Conservation (phyloP, 495 filamentous ascomycete genomes). For the Neurospora pannonica region DNA sequence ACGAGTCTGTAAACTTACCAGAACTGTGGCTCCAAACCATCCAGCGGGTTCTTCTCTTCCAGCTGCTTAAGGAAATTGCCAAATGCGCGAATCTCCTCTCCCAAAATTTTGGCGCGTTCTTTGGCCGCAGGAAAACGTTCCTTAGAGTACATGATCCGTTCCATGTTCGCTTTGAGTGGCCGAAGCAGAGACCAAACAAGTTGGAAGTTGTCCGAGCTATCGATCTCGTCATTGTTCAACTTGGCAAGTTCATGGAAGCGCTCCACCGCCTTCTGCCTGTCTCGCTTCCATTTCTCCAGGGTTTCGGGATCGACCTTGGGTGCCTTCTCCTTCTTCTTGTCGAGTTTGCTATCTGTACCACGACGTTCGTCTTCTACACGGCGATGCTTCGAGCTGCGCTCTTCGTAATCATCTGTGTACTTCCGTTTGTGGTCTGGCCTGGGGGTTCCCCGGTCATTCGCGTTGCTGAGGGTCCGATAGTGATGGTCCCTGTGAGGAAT, state of each 20-base stretch:
- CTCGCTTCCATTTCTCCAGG: constrained; percentile 23
- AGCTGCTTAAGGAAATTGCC: constrained; percentile 35
- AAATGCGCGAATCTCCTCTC: constrained; percentile 35
- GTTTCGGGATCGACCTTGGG: constrained; percentile 25
- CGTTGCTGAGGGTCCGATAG: constrained; percentile 37
- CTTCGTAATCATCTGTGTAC: constrained; percentile 27
- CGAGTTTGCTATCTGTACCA: constrained; percentile 15
- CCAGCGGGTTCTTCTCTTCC: constrained; percentile 23
- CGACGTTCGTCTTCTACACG: constrained; percentile 22
- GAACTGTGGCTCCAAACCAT: constrained; percentile 35
- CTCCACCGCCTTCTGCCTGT: constrained; percentile 24
- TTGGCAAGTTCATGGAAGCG: constrained; percentile 24
- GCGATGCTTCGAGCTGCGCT: constrained; percentile 24
- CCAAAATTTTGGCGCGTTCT: constrained; percentile 35
- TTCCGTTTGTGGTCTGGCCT: constrained; percentile 38
- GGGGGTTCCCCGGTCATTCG: constrained; percentile 33
- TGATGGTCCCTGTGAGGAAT: constrained; percentile 35
- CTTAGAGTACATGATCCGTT: constrained; percentile 33
- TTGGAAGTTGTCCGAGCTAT: constrained; percentile 21
- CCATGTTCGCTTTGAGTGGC: constrained; percentile 34
- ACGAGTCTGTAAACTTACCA: constrained; percentile 23
- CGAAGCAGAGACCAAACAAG: constrained; percentile 36
- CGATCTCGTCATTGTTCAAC: constrained; percentile 23
- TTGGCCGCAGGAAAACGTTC: constrained; percentile 34
- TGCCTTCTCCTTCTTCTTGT: constrained; percentile 23